phyloP scores from a whole-genome alignment of 2,329 filamentous ascomycete genomes.

The Sporothrix euskadiensis region DNA sequence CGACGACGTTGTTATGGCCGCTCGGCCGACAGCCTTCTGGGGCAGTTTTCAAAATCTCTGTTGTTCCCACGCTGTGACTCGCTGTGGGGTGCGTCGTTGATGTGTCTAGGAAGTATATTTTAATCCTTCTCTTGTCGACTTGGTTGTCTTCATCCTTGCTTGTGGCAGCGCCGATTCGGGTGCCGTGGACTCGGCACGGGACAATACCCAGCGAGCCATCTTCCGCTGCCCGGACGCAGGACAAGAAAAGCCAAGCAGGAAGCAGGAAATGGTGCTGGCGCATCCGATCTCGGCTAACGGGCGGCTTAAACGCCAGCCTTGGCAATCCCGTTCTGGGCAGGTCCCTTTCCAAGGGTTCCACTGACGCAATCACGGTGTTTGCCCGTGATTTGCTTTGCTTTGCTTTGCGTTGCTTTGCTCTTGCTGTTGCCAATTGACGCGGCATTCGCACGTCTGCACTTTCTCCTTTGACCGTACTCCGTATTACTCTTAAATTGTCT shows the following conservation, averaged over 20 bases:
- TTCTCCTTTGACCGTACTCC: too few relatives aligned
- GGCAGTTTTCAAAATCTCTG: background rate
- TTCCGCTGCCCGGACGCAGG: background rate
- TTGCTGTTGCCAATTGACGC: too few relatives aligned
- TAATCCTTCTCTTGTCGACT: too few relatives aligned
- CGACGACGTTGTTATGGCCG: background rate
- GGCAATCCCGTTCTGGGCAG: background rate
- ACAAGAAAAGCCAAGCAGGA: background rate
- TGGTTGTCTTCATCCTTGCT: too few relatives aligned
- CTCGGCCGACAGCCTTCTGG: background rate
- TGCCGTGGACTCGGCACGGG: background rate
- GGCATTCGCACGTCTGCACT: too few relatives aligned
- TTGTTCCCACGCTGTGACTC: background rate
- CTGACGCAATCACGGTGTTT: background rate
- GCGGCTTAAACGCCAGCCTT: background rate
- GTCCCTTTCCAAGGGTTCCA: too few relatives aligned
- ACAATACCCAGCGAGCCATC: background rate
- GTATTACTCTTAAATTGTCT: too few relatives aligned
- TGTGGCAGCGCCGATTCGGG: too few relatives aligned
- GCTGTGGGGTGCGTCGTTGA: too few relatives aligned
- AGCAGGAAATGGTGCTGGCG: background rate
- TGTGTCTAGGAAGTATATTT: too few relatives aligned
- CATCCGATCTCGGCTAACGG: slow-evolving; percentile 23
- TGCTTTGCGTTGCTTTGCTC: too few relatives aligned
- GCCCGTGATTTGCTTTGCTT: background rate